These are phyloP conservation scores for Daphne laureola DNA, from an alignment of 441 rosid species.

Conservation along the genomic window DNA sequence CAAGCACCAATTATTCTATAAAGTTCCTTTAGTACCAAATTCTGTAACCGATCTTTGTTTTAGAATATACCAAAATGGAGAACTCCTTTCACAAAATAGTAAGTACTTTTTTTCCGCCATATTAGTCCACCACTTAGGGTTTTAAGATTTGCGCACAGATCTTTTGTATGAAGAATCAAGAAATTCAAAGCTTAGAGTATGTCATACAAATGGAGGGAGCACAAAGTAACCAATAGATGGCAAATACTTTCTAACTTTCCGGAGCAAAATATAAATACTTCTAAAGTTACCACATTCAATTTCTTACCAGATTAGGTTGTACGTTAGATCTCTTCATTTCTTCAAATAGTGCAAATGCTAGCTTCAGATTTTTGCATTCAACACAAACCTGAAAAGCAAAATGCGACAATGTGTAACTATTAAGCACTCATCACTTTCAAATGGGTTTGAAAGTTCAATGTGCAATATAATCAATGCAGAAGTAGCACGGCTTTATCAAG, in stretches of 20 bases:
- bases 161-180: too few relatives aligned
- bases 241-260: not conserved
- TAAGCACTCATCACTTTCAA: conserved; percentile 9
- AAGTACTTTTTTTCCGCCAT: too few relatives aligned
- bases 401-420: conserved; percentile 17
- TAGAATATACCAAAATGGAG: too few relatives aligned
- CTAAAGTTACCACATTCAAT: not conserved
- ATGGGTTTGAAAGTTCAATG: conserved; percentile 3
- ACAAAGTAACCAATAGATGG: not conserved
- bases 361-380: conserved; percentile 42
- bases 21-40: too few relatives aligned
- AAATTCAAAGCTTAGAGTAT: too few relatives aligned
- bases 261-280: not conserved
- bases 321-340: conserved; percentile 76
- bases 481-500: conserved; percentile 14
- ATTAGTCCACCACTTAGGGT: too few relatives aligned
- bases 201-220: not conserved
- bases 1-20: too few relatives aligned
- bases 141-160: too few relatives aligned
- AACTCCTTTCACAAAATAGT: too few relatives aligned
- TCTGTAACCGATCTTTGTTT: too few relatives aligned
- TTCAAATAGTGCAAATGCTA: conserved; percentile 68
- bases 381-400: conserved; percentile 57
- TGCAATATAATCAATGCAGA: conserved; percentile 4
- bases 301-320: conserved; percentile 71